Evolutionary conservation across 108 stramenopile genomes (phyloP), one percentile per base, ranked within the genome.

Genomic region (Cyclotella distinguenda): DNA sequence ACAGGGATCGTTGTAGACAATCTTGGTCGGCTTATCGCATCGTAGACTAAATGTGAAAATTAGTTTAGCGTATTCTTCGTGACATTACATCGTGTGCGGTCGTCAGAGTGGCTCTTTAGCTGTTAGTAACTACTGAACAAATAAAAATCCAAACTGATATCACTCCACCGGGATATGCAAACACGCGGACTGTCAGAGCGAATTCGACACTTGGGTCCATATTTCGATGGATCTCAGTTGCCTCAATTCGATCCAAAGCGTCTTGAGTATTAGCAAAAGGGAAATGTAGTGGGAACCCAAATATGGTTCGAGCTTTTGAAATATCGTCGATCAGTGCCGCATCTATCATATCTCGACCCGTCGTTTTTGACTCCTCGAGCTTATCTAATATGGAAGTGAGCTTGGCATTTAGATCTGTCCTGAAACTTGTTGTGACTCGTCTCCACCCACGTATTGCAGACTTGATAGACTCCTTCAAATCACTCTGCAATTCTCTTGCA

Each of bases 91-190:
- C 12, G 19, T 13, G 19, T 45, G 44, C 11, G 36, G 36, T 38
- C 11, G 36, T 12, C 44, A 5, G n/a, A 45, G 13, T n/a, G 8
- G 18, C 46, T 23, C 33, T 22, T 44, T 43, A 44, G 43, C 4
- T 13, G 43, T 43, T 52, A 39, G 66, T 55, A 58, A 27, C 35
- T 7, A 68, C 13, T 3, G 46, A 39, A 42, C 73, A 60, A 12
- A 74, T 36, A 30, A 51, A 79, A 19, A 79, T 66, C 78, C 78
- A 73, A 6, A 79, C 66, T 7, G 71, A 73, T 45, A 68, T 42
- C 1, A 73, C 51, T 3, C 72, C 72, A 18, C 66, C 60, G 32
- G 66, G 66, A 55, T 79, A 79, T 22, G 66, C 45, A 50, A 79
- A 79, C 0, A 67, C 78, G 21, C 66, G 56, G 8, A 62, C 66